Conservation (phyloP, 306 rosid genomes). For the Rosa rugosa region DNA sequence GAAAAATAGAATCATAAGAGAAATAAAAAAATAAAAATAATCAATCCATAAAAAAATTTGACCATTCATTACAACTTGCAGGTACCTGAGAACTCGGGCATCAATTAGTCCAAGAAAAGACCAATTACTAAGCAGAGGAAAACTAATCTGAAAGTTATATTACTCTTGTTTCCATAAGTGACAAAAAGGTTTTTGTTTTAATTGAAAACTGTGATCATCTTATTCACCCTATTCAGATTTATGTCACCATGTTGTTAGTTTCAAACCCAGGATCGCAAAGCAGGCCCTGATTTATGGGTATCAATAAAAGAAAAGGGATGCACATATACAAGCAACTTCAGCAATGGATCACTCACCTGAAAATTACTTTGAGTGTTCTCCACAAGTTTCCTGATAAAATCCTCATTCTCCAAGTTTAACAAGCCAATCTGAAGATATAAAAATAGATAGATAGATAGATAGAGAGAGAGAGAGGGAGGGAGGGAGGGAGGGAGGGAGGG, state of each 20-base stretch:
- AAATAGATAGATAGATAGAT: neutral
- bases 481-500: too few species aligned
- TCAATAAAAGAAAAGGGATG: slow-evolving; percentile 11
- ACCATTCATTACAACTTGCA: neutral
- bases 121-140: neutral
- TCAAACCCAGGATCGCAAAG: neutral
- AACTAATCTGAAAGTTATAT: neutral
- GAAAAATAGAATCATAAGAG: neutral
- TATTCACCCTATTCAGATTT: neutral
- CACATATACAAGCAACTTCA: slow-evolving; percentile 14
- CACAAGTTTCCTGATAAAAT: slow-evolving; percentile 62
- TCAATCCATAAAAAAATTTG: neutral
- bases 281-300: neutral
- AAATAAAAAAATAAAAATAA: neutral
- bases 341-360: slow-evolving; percentile 60
- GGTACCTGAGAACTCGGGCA: neutral
- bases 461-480: neutral
- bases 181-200: neutral
- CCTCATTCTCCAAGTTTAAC: slow-evolving; percentile 84
- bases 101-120: neutral
- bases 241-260: neutral
- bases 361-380: slow-evolving; percentile 58
- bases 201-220: neutral
- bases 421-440: slow-evolving; percentile 64
- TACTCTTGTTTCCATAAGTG: neutral